A percentile compares a stretch with the other conserved stretches of the same genome.
phyloP scores from a whole-genome alignment of 192 early-diverging fungal genomes.

The Dimargaris cristalligena region DNA sequence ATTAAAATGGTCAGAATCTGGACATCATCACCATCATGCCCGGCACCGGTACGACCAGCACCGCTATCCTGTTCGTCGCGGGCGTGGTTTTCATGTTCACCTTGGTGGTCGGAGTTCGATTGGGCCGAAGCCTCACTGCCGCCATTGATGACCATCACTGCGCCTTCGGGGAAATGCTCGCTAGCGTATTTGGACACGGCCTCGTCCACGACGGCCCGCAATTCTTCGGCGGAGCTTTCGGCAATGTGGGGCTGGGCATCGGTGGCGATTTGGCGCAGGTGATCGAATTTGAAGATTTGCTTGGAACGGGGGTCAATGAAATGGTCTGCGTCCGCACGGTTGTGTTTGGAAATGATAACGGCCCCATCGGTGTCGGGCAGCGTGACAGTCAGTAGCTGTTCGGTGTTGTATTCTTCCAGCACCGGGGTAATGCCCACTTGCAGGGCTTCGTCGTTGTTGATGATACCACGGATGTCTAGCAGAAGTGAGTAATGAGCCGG shows the following conservation, averaged over 20 bases:
- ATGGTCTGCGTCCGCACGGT: slow-evolving; percentile 40
- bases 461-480: slow-evolving; percentile 75
- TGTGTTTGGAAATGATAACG: slow-evolving; percentile 30
- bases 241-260: slow-evolving; percentile 17
- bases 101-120: too few species aligned
- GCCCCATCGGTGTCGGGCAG: slow-evolving; percentile 44
- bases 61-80: too few species aligned
- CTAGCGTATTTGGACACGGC: slow-evolving; percentile 42
- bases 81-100: too few species aligned
- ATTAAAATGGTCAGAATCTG: slow-evolving; percentile 38
- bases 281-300: slow-evolving; percentile 61
- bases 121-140: too few species aligned
- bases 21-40: too few species aligned
- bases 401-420: slow-evolving; percentile 68
- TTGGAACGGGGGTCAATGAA: slow-evolving; percentile 62
- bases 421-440: slow-evolving; percentile 44
- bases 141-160: slow-evolving; percentile 20
- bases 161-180: slow-evolving; percentile 70
- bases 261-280: slow-evolving; percentile 42
- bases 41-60: too few species aligned
- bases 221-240: slow-evolving; percentile 15
- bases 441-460: slow-evolving; percentile 61
- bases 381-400: slow-evolving; percentile 56
- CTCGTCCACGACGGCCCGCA: slow-evolving; percentile 36
- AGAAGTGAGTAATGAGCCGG: too few species aligned